Conservation (phyloP, 768 basidiomycete genomes). For the Rossbeevera mucosa region DNA sequence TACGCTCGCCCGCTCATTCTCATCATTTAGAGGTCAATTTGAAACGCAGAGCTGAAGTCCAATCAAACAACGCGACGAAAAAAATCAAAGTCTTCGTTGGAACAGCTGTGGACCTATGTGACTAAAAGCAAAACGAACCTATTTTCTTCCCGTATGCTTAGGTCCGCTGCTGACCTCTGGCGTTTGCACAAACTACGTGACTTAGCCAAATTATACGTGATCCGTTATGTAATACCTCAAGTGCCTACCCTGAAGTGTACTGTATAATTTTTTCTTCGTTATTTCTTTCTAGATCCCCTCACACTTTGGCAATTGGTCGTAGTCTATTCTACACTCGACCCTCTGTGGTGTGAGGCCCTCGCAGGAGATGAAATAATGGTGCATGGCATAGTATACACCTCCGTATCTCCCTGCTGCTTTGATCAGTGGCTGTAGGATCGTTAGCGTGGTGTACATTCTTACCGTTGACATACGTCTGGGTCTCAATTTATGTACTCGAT, state of each 20-base stretch:
- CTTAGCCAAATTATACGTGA: too few species aligned
- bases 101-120: conserved; percentile 67
- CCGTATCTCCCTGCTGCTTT: conserved; percentile 76
- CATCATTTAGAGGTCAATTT: conserved; percentile 22
- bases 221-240: not conserved
- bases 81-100: conserved; percentile 72
- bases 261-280: not conserved
- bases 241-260: conserved; percentile 36
- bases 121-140: conserved; percentile 36
- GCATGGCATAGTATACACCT: conserved; percentile 84
- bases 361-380: conserved; percentile 89
- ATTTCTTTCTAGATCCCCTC: conserved; percentile 34
- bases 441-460: conserved; percentile 84
- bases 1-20: conserved; percentile 10
- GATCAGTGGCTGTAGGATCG: conserved; percentile 63
- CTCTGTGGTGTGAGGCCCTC: conserved; percentile 56
- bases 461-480: not conserved
- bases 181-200: too few species aligned
- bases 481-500: not conserved
- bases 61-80: conserved; percentile 35
- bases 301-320: conserved; percentile 43
- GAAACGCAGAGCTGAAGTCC: conserved; percentile 32
- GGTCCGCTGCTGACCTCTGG: not conserved
- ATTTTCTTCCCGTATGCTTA: not conserved
- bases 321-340: conserved; percentile 35